Conservation (phyloP, 1,139 yeast species). For the Trichomonascaceae sp. region DNA sequence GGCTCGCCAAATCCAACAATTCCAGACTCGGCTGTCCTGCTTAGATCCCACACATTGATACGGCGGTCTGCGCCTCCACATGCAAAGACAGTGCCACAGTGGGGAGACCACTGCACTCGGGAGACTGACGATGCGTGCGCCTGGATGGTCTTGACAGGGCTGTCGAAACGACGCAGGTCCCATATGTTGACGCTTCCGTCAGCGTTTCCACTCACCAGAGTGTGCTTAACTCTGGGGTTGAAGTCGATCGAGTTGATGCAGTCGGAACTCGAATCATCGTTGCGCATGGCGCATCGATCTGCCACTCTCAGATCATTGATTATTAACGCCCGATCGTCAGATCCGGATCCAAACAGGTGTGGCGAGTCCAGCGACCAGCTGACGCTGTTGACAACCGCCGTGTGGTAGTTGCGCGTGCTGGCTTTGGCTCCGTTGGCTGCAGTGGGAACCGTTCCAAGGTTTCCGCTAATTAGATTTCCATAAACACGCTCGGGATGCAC, state of each 20-base stretch:
- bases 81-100: conserved; percentile 44
- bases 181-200: conserved; percentile 47
- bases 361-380: conserved; percentile 34
- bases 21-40: conserved; percentile 21
- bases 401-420: conserved; percentile 13
- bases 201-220: conserved; percentile 60
- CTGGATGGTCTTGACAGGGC: conserved; percentile 18
- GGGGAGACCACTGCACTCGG: conserved; percentile 67
- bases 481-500: background rate
- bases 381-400: conserved; percentile 28
- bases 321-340: conserved; percentile 46
- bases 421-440: conserved; percentile 10
- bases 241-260: conserved; percentile 56
- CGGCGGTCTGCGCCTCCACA: conserved; percentile 59
- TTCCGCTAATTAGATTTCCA: too few species aligned
- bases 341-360: conserved; percentile 52
- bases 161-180: conserved; percentile 44
- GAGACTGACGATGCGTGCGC: conserved; percentile 55
- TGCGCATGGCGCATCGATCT: conserved; percentile 37
- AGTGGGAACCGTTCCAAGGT: too few species aligned
- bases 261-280: conserved; percentile 24
- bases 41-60: conserved; percentile 60
- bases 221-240: conserved; percentile 39
- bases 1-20: background rate
- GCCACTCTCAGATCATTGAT: conserved; percentile 37